These are phyloP conservation scores for Pisolithus thermaeus DNA, from an alignment of 1,284 basidiomycete genomes.

Conservation along the genomic window DNA sequence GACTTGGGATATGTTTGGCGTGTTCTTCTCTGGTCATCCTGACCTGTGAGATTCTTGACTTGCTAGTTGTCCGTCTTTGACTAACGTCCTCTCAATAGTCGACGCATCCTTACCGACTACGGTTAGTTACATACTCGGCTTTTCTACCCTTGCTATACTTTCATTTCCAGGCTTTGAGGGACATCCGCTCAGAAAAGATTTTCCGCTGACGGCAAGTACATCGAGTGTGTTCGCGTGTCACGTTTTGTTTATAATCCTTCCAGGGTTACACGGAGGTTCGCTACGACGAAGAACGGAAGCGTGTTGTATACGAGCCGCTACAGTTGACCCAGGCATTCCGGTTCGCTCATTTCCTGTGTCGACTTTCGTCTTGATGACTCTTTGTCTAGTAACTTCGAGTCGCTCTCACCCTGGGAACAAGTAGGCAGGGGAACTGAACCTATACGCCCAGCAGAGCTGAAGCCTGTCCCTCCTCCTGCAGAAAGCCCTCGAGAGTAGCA, in stretches of 20 bases:
- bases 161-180: slow-evolving; percentile 84
- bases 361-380: slow-evolving; percentile 5
- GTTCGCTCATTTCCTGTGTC: slow-evolving; percentile 35
- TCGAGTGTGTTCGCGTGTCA: background rate
- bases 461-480: slow-evolving; percentile 63
- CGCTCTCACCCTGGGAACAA: slow-evolving; percentile 96
- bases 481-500: slow-evolving; percentile 58
- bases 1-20: slow-evolving; percentile 96
- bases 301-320: slow-evolving; percentile 96
- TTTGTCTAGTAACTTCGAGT: slow-evolving; percentile 80
- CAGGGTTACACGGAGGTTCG: slow-evolving; percentile 96
- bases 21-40: slow-evolving; percentile 95
- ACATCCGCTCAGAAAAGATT: slow-evolving; percentile 96
- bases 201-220: slow-evolving; percentile 80
- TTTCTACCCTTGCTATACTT: slow-evolving; percentile 9
- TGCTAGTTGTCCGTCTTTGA: slow-evolving; percentile 2
- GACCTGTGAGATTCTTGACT: slow-evolving; percentile 66
- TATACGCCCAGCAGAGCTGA: slow-evolving; percentile 64
- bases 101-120: slow-evolving; percentile 97
- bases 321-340: slow-evolving; percentile 98
- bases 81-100: slow-evolving; percentile 40
- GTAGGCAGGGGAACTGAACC: slow-evolving; percentile 80
- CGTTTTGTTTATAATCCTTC: background rate
- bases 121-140: slow-evolving; percentile 41
- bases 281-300: slow-evolving; percentile 98